A percentile compares a stretch with the other conserved stretches of the same genome.
Evolutionary conservation across 1,284 basidiomycete genomes (phyloP).

Genomic region (Abortiporus biennis): DNA sequence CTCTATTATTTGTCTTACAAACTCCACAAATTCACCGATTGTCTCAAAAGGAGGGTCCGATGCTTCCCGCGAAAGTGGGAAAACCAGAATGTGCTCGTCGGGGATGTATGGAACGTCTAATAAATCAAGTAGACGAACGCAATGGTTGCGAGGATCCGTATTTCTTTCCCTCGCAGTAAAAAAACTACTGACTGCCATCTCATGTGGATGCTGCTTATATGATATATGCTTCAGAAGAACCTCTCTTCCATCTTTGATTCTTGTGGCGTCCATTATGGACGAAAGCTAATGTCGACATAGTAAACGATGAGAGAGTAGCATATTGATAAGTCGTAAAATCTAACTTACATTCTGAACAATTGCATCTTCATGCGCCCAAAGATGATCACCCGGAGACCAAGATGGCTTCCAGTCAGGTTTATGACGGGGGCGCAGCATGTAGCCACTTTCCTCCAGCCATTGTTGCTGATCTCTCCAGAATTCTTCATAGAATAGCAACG

Average conservation of each 20-base stretch:
- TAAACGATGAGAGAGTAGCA: no score
- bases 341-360: no score
- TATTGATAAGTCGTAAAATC: no score
- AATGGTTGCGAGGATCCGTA: constrained; percentile 23
- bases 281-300: no score
- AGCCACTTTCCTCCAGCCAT: constrained; percentile 5
- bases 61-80: constrained; percentile 19
- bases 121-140: constrained; percentile 19
- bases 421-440: constrained; percentile 10
- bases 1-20: constrained; percentile 23
- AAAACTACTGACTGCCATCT: no score
- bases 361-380: constrained; percentile 10
- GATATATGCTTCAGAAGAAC: constrained; percentile 8
- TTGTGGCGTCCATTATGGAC: no score
- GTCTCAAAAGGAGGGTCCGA: constrained; percentile 19
- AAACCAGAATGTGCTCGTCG: constrained; percentile 19
- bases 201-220: no score
- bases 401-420: constrained; percentile 8
- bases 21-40: constrained; percentile 23
- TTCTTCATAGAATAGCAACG: neutral
- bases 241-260: constrained; percentile 15
- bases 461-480: constrained; percentile 11
- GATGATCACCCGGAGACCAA: neutral
- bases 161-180: no score
- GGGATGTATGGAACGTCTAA: constrained; percentile 14